Percentiles rank a stretch among this genome's conserved stretches.
Conservation (phyloP, 2,329 filamentous ascomycete species). For the Ophiostoma tasmaniense region DNA sequence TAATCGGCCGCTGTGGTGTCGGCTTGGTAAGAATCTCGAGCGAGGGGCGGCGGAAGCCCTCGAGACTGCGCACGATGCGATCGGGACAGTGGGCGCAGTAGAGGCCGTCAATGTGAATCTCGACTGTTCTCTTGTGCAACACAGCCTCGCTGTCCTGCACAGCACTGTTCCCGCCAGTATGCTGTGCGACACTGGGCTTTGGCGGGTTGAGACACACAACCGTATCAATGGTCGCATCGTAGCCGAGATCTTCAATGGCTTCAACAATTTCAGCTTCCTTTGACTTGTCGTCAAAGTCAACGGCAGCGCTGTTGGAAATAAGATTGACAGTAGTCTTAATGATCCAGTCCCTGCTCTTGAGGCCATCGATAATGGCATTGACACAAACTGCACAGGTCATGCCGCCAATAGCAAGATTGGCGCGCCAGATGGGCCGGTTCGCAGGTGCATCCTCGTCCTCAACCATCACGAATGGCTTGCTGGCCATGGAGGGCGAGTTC, state of each 20-base stretch:
- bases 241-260: slow-evolving; percentile 55
- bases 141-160: background rate
- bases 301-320: slow-evolving; percentile 56
- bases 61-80: slow-evolving; percentile 46
- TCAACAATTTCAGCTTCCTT: slow-evolving; percentile 43
- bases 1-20: slow-evolving; percentile 54
- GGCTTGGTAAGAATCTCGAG: slow-evolving; percentile 47
- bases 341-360: slow-evolving; percentile 52
- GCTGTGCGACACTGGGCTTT: slow-evolving; percentile 14
- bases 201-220: slow-evolving; percentile 33
- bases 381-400: slow-evolving; percentile 68
- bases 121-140: slow-evolving; percentile 43
- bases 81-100: slow-evolving; percentile 65
- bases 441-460: slow-evolving; percentile 28
- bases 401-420: slow-evolving; percentile 53
- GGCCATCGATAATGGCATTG: slow-evolving; percentile 51
- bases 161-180: background rate
- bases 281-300: slow-evolving; percentile 44
- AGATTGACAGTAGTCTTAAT: slow-evolving; percentile 53
- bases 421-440: slow-evolving; percentile 36
- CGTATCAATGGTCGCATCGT: slow-evolving; percentile 52
- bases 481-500: slow-evolving; percentile 15
- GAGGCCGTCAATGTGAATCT: slow-evolving; percentile 61
- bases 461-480: slow-evolving; percentile 28
- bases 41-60: slow-evolving; percentile 39